Base-by-base conservation (phyloP, 208 protist genomes). In the Strigomonas culicis region DNA sequence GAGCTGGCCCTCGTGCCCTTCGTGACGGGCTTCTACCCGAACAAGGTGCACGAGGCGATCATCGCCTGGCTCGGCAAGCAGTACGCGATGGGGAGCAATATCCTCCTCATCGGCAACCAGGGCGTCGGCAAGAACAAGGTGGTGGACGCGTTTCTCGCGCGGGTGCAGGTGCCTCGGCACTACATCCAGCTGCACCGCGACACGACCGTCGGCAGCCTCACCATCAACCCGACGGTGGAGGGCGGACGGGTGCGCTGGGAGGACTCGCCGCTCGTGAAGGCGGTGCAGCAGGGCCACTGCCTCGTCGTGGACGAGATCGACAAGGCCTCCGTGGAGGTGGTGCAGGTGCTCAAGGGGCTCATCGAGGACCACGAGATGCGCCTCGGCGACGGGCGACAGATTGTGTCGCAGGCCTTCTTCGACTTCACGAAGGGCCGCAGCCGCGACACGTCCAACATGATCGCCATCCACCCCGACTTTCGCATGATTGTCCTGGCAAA, bases 81-180 rank as follows among this genome's bases (percentile, higher is more conserved):
- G 71, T 86, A 90, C 66, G 79, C 77, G 1, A 77, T 89, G 68
- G 71, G 77, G 19, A 82, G 76, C 66, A 93, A 91, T 55, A 78
- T 97, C 27, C 84, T 99, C 8, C 83, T 99, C 27, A 95, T 99
- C 28, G 96, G 96, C 52, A 97, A 96, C 61, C 97, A 99, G 60
- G 90, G 95, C 22, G 93, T 98, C 27, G 97, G 97, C 30, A 99
- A 99, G 77, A 99, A 99, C 80, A 98, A 98, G 74, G 79, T 98
- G 49, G 82, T 91, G 34, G 97, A 99, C 68, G 70, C 86, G 6
- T 90, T 98, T 59, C 77, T 98, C 2, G 68, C 90, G n/a, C 82
- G 96, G 1, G 68, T 98, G 21, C 59, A 70, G 32, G 63, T 86
- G 22, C 90, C 93, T 21, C 79, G 97, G 3, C 90, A 99, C 71